Base-by-base conservation (phyloP, 495 filamentous ascomycete genomes). In the Penicillium roqueforti region DNA sequence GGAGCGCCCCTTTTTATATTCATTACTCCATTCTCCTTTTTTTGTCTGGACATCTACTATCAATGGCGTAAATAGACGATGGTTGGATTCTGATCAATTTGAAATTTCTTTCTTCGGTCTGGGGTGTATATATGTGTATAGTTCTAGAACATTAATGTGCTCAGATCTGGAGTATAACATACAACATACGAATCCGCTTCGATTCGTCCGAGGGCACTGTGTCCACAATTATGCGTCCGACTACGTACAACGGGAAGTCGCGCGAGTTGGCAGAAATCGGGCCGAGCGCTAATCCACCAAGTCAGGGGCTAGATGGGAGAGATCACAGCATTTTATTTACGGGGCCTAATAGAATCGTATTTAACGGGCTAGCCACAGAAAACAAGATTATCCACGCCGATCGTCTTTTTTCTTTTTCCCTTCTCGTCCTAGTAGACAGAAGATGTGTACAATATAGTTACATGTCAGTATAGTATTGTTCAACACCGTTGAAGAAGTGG, bases 61-160 rank as follows among this genome's bases (percentile, higher is more conserved):
- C 42, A 53, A 56, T 56, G 60, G 58, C 63, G 54, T 66, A 65
- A 38, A 65, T 67, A 67, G 55, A 67, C 36, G 38, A 61, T 59
- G 58, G 58, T 56, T 61, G 49, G 46, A 54, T 51, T 42, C 31
- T 29, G 32, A n/a, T 20, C 42, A n/a, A 6, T 43, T 54, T 52
- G 55, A 29, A 56, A 47, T 65, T 57, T 57, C 14, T 51, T 61
- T 54, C 23, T 45, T 51, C 36, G 55, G 28, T 23, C 25, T 19
- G 39, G 50, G 50, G 29, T 52, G 50, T 44, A 52, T 32, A 56
- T 53, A 53, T 53, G n/a, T 19, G 18, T 13, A 6, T 14, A n/a
- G 28, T 11, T 34, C 31, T 34, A 14, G 31, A 6, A 39, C 22
- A 39, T 39, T 16, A 3, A 20, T 20, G 6, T 3, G 20, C 9